A percentile compares a stretch with the other conserved stretches of the same genome.
Evolutionary conservation across 441 rosid species (phyloP).

Genomic region (Eutrema salsugineum): DNA sequence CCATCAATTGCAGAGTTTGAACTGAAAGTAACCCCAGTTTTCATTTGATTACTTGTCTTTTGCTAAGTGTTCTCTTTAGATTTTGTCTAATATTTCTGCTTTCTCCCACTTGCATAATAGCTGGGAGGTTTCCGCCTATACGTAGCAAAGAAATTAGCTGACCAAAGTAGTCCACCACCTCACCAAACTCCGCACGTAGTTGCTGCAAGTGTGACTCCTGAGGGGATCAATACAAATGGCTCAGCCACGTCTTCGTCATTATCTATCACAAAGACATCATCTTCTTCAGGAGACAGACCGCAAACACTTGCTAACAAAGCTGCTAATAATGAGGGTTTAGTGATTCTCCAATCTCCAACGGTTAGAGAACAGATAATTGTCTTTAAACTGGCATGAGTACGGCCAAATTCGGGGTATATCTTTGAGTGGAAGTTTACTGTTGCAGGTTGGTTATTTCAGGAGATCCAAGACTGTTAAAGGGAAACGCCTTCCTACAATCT

Average conservation of each 20-base stretch:
- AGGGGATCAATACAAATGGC: constrained; percentile 31
- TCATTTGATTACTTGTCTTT: neutral
- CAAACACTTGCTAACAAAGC: constrained; percentile 50
- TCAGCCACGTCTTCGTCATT: constrained; percentile 50
- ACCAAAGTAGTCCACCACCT: constrained; percentile 34
- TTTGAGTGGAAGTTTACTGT: neutral
- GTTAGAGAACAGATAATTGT: constrained; percentile 29
- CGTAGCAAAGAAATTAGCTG: constrained; percentile 43
- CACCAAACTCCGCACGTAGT: constrained; percentile 27
- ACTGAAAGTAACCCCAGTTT: constrained; percentile 44
- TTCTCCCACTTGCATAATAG: constrained; percentile 30
- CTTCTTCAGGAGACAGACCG: constrained; percentile 32
- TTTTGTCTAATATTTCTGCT: neutral
- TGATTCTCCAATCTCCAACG: constrained; percentile 66
- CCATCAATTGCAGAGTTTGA: constrained; percentile 67
- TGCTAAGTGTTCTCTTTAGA: neutral
- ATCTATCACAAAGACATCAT: constrained; percentile 40
- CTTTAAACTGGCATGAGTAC: neutral
- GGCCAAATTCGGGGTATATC: neutral
- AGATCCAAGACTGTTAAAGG: constrained; percentile 68
- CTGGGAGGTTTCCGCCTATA: constrained; percentile 69
- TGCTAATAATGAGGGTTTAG: constrained; percentile 68
- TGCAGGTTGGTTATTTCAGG: constrained; percentile 68
- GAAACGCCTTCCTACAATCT: constrained; percentile 55
- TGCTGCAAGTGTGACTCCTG: constrained; percentile 16